These are phyloP conservation scores for Aphanomyces invadans DNA, from an alignment of 352 stramenopile genomes.

Conservation along the genomic window DNA sequence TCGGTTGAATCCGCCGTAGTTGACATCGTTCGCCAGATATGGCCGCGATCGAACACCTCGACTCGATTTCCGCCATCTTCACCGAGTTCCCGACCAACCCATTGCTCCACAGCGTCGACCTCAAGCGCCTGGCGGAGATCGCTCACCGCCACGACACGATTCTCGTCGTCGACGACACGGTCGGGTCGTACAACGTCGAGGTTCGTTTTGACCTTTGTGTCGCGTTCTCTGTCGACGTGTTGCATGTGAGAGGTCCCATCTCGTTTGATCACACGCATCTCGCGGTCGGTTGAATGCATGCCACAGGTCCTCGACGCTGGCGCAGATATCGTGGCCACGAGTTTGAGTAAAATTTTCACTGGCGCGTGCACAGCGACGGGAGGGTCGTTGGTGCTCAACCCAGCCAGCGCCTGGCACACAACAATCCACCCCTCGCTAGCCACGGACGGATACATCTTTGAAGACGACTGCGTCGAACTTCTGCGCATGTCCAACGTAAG, in stretches of 20 bases:
- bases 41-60: conserved; percentile 57
- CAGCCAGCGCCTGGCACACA: conserved; percentile 35
- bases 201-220: no score
- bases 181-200: conserved; percentile 89
- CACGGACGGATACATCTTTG: conserved; percentile 51
- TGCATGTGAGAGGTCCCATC: no score
- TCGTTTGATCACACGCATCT: no score
- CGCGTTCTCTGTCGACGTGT: no score
- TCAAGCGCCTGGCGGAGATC: conserved; percentile 69
- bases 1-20: no score
- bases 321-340: conserved; percentile 86
- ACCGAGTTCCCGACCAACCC: conserved; percentile 92
- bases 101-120: conserved; percentile 76
- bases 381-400: conserved; percentile 87
- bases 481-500: conserved; percentile 35
- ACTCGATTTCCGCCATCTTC: conserved; percentile 82
- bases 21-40: conserved; percentile 33
- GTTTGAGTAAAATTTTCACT: conserved; percentile 91
- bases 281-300: background rate
- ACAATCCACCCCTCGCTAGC: conserved; percentile 29
- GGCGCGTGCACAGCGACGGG: conserved; percentile 87
- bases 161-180: conserved; percentile 87
- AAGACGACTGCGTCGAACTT: conserved; percentile 47
- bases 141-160: conserved; percentile 80
- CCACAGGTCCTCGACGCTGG: conserved; percentile 47